Evolutionary conservation across 495 filamentous ascomycete species (phyloP), one percentile per base, ranked within the genome.

Genomic region (Lentithecium fluviatile): DNA sequence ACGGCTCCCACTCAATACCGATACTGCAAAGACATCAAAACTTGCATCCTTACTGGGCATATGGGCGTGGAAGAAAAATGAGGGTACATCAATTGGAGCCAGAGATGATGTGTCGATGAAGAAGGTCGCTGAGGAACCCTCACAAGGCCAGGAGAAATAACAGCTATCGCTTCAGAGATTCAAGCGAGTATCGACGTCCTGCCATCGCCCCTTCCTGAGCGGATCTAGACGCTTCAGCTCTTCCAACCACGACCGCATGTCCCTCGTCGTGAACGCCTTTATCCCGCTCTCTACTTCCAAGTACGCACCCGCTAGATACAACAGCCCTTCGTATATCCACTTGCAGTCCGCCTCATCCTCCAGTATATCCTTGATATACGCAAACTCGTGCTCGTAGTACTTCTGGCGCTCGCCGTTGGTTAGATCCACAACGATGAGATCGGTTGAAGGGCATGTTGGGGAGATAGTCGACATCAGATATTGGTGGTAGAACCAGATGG

Each of bases 401-500:
- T 37, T 23, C 34, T 57, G 8, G 11, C 69, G 66, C 20, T 74
- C 73, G 6, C 42, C 19, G 23, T 70, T 60, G 0, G 55, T 50
- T 11, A 93, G 74, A 59, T 84, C 76, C 2, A 86, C 81, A 19
- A 81, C 78, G 70, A 92, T 85, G 19, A 81, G 82, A n/a, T 75
- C 70, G n/a, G 70, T 64, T 7, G 66, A 67, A 12, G 69, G 32
- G 36, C 54, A 64, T 2, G 50, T 12, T 5, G 73, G 46, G 10
- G 68, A 69, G 76, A 86, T 78, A 3, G 74, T 81, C 62, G 75
- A 82, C 75, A 96, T 85, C 56, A 96, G 71, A 69, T 83, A 93
- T 58, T 89, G 85, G 68, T 97, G 90, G 71, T 97, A 99, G 72
- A 91, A 96, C 95, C 95, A 99, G 13, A 96, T 76, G 10, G 89